Conservation (phyloP, 2,329 filamentous ascomycete genomes). For the Ambrosiella cleistominuta region DNA sequence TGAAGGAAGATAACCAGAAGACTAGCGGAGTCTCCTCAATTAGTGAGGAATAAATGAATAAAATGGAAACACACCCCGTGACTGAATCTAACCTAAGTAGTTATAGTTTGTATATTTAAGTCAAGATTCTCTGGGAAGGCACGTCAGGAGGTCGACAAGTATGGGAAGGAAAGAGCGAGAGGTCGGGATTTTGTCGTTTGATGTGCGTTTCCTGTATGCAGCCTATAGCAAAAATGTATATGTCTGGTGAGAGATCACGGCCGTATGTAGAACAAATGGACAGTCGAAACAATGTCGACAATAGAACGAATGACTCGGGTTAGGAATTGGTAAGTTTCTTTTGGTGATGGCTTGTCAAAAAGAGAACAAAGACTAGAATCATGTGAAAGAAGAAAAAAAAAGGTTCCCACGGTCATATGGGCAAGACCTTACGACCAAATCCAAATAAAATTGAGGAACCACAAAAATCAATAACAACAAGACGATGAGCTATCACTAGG, state of each 20-base stretch:
- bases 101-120: too few species aligned
- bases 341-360: background rate
- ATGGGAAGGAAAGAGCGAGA: conserved; percentile 1
- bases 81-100: too few species aligned
- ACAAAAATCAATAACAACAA: background rate
- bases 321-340: background rate
- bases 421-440: background rate
- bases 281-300: background rate
- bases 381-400: background rate
- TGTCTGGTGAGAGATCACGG: background rate
- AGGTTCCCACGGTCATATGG: background rate
- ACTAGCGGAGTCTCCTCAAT: background rate
- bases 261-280: background rate
- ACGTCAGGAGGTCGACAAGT: background rate
- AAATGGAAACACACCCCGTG: background rate
- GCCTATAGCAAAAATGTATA: background rate
- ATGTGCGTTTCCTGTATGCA: background rate
- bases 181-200: background rate
- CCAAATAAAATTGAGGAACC: background rate
- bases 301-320: background rate
- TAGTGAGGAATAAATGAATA: background rate
- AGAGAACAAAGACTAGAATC: background rate
- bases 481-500: background rate
- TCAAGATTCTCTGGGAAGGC: background rate
- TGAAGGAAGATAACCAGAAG: background rate